Base-by-base conservation (phyloP, 805 yeast genomes). In the Ogataea methylovora region DNA sequence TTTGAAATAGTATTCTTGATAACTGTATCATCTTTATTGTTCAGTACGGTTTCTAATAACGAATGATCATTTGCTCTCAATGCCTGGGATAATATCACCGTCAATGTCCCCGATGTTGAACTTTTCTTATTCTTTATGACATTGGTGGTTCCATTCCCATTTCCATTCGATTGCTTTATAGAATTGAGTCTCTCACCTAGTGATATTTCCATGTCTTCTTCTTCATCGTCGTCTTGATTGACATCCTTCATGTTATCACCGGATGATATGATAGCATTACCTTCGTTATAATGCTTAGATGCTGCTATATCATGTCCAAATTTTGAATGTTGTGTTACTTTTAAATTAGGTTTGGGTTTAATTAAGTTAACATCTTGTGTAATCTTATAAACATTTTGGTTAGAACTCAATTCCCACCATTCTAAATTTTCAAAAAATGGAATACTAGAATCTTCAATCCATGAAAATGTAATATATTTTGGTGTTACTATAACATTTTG, bases 21-120 rank as follows among this genome's bases (percentile, higher is more conserved):
- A 8, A 71, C 60, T 6, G 49, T 53, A 32, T 72, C 71, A 43
- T 74, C 79, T 31, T 66, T 63, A 45, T 72, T 72, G 38, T 59
- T 58, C 42, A 92, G 67, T 10, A 94, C 95, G 3, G 85, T 76
- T 56, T 92, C 97, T 41, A 92, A 67, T 37, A 92, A 65, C 8
- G 92, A 64, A 48, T 79, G 87, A 54, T 92, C 99, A 49, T 84
- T 84, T 15, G 94, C 79, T 48, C 76, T 79, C 41, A 92, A 67
- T 0, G 98, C 90, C 61, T 92, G 98, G 11, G 88, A 67, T 29
- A 92, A 66, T n/a, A 92, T 75, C 1, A 83, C 78, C 2, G 95
- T 76, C 40, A 88, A 72, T 2, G 95, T 76, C 33, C 92, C 94
- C 5, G 83, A 74, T 8, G 76, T 71, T 15, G 77, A 73, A 36